These are phyloP conservation scores for Coemansia sp. DNA, from an alignment of 192 early-diverging fungal species.

Conservation along the genomic window DNA sequence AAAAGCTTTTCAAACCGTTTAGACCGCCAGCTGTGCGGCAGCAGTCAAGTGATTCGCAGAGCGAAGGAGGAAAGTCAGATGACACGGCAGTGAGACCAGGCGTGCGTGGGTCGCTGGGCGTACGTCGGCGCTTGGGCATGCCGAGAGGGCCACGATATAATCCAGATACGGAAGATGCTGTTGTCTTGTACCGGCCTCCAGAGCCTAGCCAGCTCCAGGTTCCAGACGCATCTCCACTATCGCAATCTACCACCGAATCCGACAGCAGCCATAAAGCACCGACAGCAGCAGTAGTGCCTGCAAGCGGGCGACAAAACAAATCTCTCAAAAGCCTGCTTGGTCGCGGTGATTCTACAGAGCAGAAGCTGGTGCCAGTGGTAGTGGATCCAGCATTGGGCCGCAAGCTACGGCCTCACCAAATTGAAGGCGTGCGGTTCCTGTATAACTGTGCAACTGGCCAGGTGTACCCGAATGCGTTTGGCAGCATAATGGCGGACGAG, in stretches of 20 bases:
- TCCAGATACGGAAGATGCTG: constrained; percentile 75
- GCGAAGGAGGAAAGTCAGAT: constrained; percentile 9
- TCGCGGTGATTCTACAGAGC: constrained; percentile 17
- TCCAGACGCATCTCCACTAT: constrained; percentile 42
- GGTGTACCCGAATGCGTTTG: constrained; percentile 69
- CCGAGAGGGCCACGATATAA: constrained; percentile 71
- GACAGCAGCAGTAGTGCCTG: constrained; percentile 4
- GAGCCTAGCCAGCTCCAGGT: constrained; percentile 56
- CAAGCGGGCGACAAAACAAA: constrained; percentile 24
- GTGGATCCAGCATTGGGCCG: constrained; percentile 84
- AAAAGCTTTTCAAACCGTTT: constrained; percentile 51
- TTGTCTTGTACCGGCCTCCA: constrained; percentile 80
- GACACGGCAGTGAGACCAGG: neutral
- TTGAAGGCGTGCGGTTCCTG: constrained; percentile 94
- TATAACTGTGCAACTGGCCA: constrained; percentile 91
- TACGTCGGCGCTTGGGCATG: constrained; percentile 54
- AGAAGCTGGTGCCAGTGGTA: constrained; percentile 61
- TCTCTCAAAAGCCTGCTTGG: constrained; percentile 55
- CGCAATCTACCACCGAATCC: constrained; percentile 10
- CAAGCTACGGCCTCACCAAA: constrained; percentile 91
- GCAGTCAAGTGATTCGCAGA: constrained; percentile 4
- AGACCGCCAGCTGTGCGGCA: constrained; percentile 29
- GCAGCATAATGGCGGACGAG: constrained; percentile 99
- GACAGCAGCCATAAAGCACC: neutral
- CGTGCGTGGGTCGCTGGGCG: constrained; percentile 48